These are phyloP conservation scores for Mycogone perniciosa DNA, from an alignment of 2,329 filamentous ascomycete genomes.

Conservation along the genomic window DNA sequence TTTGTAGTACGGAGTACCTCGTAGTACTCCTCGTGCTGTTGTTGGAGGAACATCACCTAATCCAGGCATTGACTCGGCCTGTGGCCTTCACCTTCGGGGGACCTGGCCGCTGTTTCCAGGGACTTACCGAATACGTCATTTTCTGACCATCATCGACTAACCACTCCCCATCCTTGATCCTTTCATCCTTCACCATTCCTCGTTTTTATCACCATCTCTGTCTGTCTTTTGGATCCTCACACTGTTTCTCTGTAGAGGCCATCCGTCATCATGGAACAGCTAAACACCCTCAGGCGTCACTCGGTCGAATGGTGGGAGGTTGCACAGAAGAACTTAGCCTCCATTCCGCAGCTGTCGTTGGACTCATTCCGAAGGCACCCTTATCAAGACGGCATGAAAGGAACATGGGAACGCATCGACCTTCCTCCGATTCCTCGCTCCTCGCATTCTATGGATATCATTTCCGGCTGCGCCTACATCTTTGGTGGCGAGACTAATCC, in stretches of 20 bases:
- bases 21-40: not conserved
- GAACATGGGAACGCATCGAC: slow-evolving; percentile 55
- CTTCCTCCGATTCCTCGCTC: slow-evolving; percentile 59
- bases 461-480: slow-evolving; percentile 53
- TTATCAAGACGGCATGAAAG: slow-evolving; percentile 37
- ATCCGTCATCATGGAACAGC: slow-evolving; percentile 41
- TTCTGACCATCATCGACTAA: not conserved
- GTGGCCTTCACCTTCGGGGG: not conserved
- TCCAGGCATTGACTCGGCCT: not conserved
- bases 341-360: slow-evolving; percentile 5
- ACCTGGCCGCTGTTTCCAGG: not conserved
- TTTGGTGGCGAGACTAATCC: slow-evolving; percentile 71
- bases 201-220: not conserved
- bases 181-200: not conserved
- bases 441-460: slow-evolving; percentile 62
- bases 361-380: slow-evolving; percentile 8
- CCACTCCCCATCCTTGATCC: not conserved
- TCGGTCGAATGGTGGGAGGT: slow-evolving; percentile 47
- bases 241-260: not conserved
- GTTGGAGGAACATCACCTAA: not conserved
- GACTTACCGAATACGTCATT: not conserved
- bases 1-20: not conserved
- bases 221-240: no score
- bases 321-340: slow-evolving; percentile 39
- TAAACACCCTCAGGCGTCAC: slow-evolving; percentile 48